Evolutionary conservation across 345 rosid species (phyloP).

Genomic region (Salix purpurea): DNA sequence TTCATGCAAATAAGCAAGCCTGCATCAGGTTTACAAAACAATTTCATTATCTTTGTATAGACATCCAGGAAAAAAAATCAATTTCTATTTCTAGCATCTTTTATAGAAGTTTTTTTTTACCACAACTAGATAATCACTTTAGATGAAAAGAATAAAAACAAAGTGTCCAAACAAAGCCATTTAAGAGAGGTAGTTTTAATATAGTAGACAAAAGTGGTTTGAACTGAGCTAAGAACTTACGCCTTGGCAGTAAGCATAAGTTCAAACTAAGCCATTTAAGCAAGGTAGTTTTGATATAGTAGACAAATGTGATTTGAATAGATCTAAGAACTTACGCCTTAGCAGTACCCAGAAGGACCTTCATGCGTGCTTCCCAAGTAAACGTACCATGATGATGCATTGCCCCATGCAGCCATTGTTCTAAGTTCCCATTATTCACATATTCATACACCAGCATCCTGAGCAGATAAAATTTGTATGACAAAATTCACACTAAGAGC

Average conservation of each 20-base stretch:
- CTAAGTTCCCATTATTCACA: slow-evolving; percentile 27
- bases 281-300: background rate
- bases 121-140: background rate
- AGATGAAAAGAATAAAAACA: background rate
- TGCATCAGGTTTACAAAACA: slow-evolving; percentile 24
- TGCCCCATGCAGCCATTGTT: slow-evolving; percentile 28
- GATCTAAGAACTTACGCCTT: slow-evolving; percentile 21
- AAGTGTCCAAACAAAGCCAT: background rate
- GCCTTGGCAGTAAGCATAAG: slow-evolving; percentile 29
- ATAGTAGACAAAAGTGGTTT: background rate
- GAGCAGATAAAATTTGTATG: background rate
- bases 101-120: background rate
- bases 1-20: slow-evolving; percentile 97
- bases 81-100: background rate
- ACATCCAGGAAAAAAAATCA: background rate
- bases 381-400: slow-evolving; percentile 21
- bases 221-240: slow-evolving; percentile 8
- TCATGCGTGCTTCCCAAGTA: slow-evolving; percentile 30
- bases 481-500: background rate
- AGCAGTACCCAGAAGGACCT: slow-evolving; percentile 32
- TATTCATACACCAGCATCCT: slow-evolving; percentile 30
- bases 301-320: background rate
- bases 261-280: background rate
- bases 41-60: background rate
- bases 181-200: background rate